Percentiles rank a stretch among this genome's conserved stretches.
Evolutionary conservation across 345 rosid species (phyloP).

Genomic region (Trapa bicornis): DNA sequence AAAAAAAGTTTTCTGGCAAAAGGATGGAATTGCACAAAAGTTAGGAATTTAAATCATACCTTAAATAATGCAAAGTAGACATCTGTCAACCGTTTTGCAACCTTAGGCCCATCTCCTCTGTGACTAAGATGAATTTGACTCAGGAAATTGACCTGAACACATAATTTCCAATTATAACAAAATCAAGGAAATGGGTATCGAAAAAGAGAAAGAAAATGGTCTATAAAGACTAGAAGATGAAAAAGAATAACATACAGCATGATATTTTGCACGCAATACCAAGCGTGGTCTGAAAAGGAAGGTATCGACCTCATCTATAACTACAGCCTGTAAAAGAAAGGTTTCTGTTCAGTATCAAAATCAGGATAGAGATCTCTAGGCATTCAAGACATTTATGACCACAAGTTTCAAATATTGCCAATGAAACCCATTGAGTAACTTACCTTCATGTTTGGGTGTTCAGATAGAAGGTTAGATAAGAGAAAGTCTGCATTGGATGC

Average conservation of each 20-base stretch:
- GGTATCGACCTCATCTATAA: constrained; percentile 81
- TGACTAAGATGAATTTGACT: constrained; percentile 68
- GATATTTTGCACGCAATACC: constrained; percentile 74
- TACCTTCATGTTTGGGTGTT: constrained; percentile 99
- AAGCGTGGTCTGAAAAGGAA: constrained; percentile 88
- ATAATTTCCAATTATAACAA: neutral
- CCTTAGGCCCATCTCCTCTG: constrained; percentile 83
- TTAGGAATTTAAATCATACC: constrained; percentile 27
- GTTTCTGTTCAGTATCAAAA: neutral
- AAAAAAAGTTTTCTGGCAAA: neutral
- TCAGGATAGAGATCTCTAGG: neutral
- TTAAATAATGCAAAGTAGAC: constrained; percentile 88
- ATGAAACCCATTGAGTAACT: neutral
- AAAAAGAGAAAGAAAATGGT: neutral
- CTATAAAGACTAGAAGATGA: neutral
- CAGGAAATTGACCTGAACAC: constrained; percentile 77
- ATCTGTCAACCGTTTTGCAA: constrained; percentile 81
- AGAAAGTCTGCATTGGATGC: constrained; percentile 95
- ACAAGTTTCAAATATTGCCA: neutral
- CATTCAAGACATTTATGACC: neutral
- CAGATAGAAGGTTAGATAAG: constrained; percentile 76
- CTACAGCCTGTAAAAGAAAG: constrained; percentile 53
- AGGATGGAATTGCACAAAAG: neutral
- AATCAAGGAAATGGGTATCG: neutral
- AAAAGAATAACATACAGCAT: constrained; percentile 47